Base-by-base conservation (phyloP, 129 eudicot species). In the Flaveria brownii region DNA sequence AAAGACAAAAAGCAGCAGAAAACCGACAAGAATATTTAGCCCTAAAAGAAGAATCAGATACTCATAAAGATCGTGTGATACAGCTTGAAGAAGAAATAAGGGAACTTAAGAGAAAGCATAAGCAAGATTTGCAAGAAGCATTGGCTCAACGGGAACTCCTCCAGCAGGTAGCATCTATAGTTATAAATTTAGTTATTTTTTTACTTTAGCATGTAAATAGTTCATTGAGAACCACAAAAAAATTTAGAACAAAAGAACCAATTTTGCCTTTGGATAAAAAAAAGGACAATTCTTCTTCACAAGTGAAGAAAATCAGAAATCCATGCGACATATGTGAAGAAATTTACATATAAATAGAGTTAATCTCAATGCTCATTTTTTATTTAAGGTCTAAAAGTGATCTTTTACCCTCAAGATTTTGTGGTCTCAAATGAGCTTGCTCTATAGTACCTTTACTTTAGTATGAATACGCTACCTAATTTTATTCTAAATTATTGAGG, bases 1-100 rank as follows among this genome's bases (percentile, higher is more conserved):
- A 93, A 82, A 93, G 98, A 80, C 98, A 90, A 69, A 86, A 84
- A 60, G 98, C 98, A 77, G 83, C 92, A 30, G 98, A 93, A 84
- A 64, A 81, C 74, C 81, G 98, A 71, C 98, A 86, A 80, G 98
- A 90, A 68, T 88, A 88, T 80, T 88, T 93, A 69, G 90, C 91
- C 59, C 47, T 87, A 71, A 93, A 93, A 85, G 98, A 93, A 82
- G 96, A 90, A 78, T 82, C 95, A 77, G 97, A 88, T 55, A 93
- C 98, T 51, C 82, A 90, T 74, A 93, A 84, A 82, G 88, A 85
- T 25, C 96, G 79, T 66, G 97, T 77, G 57, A 82, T 42, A 61
- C 98, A 85, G 83, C 92, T 90, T 52, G 88, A 85, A 77, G 95
- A 90, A 73, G 96, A 88, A 75, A 77, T 93, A 59, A 85, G 68